Base-by-base conservation (phyloP, 108 stramenopile genomes). In the Conticribra weissflogii region DNA sequence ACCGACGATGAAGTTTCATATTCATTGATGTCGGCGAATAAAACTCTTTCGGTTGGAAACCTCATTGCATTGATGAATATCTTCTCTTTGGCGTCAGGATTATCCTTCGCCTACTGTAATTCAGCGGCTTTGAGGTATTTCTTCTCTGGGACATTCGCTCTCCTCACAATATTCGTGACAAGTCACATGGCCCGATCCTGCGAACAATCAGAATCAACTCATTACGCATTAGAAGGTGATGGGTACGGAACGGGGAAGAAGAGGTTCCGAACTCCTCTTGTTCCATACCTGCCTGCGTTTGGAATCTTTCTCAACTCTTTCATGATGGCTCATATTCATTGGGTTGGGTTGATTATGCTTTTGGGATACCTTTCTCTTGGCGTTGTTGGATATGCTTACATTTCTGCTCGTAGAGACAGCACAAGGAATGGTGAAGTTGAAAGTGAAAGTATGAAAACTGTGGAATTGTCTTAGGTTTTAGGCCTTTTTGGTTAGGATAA, bases 301-400 rank as follows among this genome's bases (percentile, higher is more conserved):
- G 96, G 90, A 19, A 90, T 97, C 4, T 91, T 82, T 58, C 33
- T 85, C 34, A 97, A 97, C 63, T 94, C 89, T 92, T 96, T 85
- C 66, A 74, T 97, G 48, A 79, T 97, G 25, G 82, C 86, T 9
- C 85, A 94, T 60, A 63, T 96, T 17, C 83, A 85, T 36, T 55
- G 66, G 67, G 46, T 45, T 9, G 93, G 92, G 0, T 59, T 92
- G 0, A 25, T 86, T 0, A 62, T 92, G 41, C 72, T 95, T 18
- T 5, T 85, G 9, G 59, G 80, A 3, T 96, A 83, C 62, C 59
- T 96, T 31, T 64, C 55, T 0, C 21, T 78, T 8, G 86, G 86
- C 15, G 71, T 74, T 25, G 49, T 58, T 4, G 56, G 70, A 17
- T 96, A 93, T 64, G 70, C 36, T 41, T 41, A 9, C 12, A 41